A percentile compares a stretch with the other conserved stretches of the same genome.
These are phyloP conservation scores for Sedum album DNA, from an alignment of 164 flowering plant species.

Conservation along the genomic window DNA sequence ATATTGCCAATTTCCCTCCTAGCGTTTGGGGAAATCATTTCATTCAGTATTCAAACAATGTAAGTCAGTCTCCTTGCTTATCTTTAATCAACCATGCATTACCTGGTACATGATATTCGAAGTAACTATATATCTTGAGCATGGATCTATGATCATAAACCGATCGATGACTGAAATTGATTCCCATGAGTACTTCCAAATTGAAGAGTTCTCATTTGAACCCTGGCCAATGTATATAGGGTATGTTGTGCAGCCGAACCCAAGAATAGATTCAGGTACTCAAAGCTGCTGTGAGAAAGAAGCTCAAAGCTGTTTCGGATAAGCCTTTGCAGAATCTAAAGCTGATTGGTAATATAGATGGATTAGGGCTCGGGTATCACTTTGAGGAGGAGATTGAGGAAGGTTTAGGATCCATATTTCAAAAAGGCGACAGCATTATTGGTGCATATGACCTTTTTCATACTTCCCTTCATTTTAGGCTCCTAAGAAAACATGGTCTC, in stretches of 20 bases:
- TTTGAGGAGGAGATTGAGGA: constrained; percentile 4
- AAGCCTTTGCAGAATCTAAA: background rate
- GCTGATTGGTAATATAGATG: background rate
- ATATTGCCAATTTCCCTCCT: background rate
- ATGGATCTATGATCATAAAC: too few species aligned
- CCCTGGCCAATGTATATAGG: too few species aligned
- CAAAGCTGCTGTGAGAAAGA: background rate
- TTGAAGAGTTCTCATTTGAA: too few species aligned
- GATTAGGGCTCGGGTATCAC: background rate
- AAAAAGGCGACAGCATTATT: background rate
- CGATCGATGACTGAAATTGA: too few species aligned
- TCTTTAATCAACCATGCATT: too few species aligned
- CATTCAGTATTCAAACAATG: background rate
- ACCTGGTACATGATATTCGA: too few species aligned
- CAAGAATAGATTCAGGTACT: background rate
- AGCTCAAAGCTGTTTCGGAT: background rate
- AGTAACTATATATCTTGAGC: too few species aligned
- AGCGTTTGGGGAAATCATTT: background rate
- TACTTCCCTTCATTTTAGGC: background rate
- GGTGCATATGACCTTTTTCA: background rate
- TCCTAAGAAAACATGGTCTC: background rate
- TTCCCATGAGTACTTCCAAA: too few species aligned
- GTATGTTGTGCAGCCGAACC: background rate
- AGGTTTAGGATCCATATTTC: background rate
- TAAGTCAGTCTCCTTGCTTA: background rate